Percentiles rank a stretch among this genome's conserved stretches.
Evolutionary conservation across 2,329 filamentous ascomycete genomes (phyloP).

Genomic region (Fusarium solani-melongenae): DNA sequence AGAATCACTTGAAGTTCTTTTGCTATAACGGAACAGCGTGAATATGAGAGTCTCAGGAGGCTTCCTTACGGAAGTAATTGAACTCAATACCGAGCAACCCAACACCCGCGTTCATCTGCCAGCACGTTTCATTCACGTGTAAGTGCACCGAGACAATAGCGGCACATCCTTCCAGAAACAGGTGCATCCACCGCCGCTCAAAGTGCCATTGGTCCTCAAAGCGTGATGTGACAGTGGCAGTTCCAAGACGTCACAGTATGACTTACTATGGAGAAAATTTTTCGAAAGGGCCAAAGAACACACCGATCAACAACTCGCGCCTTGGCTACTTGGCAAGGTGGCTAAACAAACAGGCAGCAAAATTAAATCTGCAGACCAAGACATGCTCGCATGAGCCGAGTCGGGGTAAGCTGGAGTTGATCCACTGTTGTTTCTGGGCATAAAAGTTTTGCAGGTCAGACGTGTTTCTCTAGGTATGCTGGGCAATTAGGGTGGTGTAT

Average conservation of each 20-base stretch:
- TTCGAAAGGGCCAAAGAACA: neutral
- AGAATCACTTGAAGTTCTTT: neutral
- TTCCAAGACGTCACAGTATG: neutral
- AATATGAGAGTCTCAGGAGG: too few species aligned
- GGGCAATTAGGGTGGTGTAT: too few species aligned
- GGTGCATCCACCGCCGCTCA: neutral
- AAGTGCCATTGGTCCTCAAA: neutral
- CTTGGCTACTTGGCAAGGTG: conserved; percentile 7
- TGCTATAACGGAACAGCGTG: neutral
- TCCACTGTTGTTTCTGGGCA: neutral
- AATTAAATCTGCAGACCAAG: conserved; percentile 26
- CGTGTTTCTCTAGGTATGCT: neutral
- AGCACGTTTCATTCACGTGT: neutral
- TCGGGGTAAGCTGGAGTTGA: conserved; percentile 16
- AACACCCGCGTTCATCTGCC: neutral
- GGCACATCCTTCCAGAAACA: neutral
- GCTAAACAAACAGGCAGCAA: conserved; percentile 24
- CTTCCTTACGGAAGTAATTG: neutral
- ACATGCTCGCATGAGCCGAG: neutral
- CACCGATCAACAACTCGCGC: neutral
- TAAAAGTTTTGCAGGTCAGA: neutral
- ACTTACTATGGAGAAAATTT: neutral
- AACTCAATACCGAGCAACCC: neutral
- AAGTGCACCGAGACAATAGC: neutral
- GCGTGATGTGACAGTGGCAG: neutral